Base-by-base conservation (phyloP, 441 rosid genomes). In the Adansonia madagascariensis region DNA sequence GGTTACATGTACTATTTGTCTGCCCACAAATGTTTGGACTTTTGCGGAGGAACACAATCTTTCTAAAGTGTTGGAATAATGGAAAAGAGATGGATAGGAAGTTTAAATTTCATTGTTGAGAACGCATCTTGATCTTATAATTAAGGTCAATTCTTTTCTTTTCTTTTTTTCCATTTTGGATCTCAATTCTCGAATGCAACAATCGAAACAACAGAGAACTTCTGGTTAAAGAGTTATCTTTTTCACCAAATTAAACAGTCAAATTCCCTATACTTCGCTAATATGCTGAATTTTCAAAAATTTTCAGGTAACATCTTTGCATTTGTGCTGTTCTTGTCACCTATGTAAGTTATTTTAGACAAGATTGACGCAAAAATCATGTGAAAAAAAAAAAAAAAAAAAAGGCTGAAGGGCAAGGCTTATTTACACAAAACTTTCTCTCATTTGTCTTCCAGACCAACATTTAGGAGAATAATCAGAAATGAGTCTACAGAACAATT, bases 281-380 rank as follows among this genome's bases (percentile, higher is more conserved):
- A 50, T 70, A 8, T 70, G 8, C n/a, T 70, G 59, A 35, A 57
- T 20, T 50, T 70, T 27, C 9, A 52, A 14, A 24, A 20, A 14
- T 49, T 83, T 85, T 79, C 89, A 91, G 95, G 93, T 71, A 91
- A 91, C 81, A 65, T 89, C 18, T 86, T 87, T 22, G 93, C 95
- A 35, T 81, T 89, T 63, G 91, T 78, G 71, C 70, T 91, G 53
- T 91, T 88, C 83, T 72, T 89, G 62, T 91, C 93, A 14, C 95
- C 95, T 39, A 83, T 87, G 95, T 89, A 87, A 89, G 91, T 78
- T 77, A 44, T 61, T 41, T 53, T 73, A 1, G 39, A 46, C 62
- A 0, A 31, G 2, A 24, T 6, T 22, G 43, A 0, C 11, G 9
- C 6, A 0, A 71, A 46, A 15, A 44, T 9, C 44, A 5, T n/a